Evolutionary conservation across 352 stramenopile genomes (phyloP), one percentile per base, ranked within the genome.

Genomic region (Phytophthora hybrid): DNA sequence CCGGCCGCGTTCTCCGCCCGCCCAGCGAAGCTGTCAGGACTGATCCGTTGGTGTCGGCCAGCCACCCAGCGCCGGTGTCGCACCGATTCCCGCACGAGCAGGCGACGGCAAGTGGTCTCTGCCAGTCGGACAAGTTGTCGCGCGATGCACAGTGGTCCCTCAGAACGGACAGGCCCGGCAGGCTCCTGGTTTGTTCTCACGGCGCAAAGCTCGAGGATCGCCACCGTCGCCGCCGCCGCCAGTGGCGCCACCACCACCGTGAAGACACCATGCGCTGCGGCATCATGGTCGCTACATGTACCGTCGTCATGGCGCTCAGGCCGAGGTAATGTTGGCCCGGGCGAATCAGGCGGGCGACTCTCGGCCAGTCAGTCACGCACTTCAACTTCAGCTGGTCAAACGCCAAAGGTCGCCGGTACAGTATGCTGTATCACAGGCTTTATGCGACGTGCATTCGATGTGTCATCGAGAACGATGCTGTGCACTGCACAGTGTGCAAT

Each of bases 331-430:
- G 14, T 44, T 44, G 8, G 34, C 10, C 34, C 34, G 34, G 34
- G 14, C 16, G n/a, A 49, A 49, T 21, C 14, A 49, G 41, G 14
- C 14, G 11, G 41, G 14, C 14, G 41, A 44, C 10, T 44, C 34
- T 16, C 34, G 9, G 34, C 34, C 41, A 49, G 41, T 49, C 41
- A 49, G 23, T 26, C 41, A 18, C 41, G 13, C 41, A 49, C 41
- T 49, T 49, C 41, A 49, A 21, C 41, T 49, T 49, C 41, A 49
- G 41, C 41, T 14, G 41, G 41, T 49, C 41, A 49, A 49, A 47
- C 41, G 13, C 41, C 13, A 47, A 47, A 49, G 41, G 41, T 49
- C 41, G 41, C 41, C 41, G 41, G 34, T 41, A 41, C 11, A 7
- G 34, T 41, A 41, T 41, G 7, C 34, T 8, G 18, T 49, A 49